These are phyloP conservation scores for Teunomyces panamensis DNA, from an alignment of 805 yeast species.

Conservation along the genomic window DNA sequence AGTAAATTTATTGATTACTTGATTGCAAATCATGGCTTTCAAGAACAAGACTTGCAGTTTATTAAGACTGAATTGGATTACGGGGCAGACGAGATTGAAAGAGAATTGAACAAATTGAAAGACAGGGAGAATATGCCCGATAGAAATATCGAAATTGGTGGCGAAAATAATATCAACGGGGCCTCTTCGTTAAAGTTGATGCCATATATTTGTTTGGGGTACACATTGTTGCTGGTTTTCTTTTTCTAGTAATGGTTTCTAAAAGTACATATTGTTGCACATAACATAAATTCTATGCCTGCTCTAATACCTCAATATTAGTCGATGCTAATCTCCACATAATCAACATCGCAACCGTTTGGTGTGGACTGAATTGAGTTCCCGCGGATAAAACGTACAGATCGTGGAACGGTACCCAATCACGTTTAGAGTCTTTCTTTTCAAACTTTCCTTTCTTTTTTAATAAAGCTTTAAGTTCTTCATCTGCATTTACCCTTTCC, in stretches of 20 bases:
- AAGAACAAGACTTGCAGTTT: conserved; percentile 23
- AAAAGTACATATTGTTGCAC: neutral
- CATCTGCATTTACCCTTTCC: conserved; percentile 31
- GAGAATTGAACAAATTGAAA: conserved; percentile 30
- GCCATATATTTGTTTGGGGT: neutral
- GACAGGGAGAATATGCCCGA: conserved; percentile 11
- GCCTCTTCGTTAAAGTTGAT: neutral
- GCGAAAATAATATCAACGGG: conserved; percentile 15
- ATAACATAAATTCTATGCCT: neutral
- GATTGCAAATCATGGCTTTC: conserved; percentile 27
- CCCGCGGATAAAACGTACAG: conserved; percentile 56
- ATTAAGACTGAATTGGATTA: conserved; percentile 29
- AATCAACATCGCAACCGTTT: conserved; percentile 63
- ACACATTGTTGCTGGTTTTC: neutral
- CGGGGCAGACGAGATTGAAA: conserved; percentile 38
- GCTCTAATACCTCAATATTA: conserved; percentile 43
- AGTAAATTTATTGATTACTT: conserved; percentile 30
- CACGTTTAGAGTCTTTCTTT: conserved; percentile 43
- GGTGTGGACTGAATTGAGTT: conserved; percentile 60
- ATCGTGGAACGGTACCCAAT: conserved; percentile 68
- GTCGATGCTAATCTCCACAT: conserved; percentile 72
- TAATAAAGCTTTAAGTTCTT: conserved; percentile 26
- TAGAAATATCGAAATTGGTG: conserved; percentile 27
- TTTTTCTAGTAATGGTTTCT: neutral
- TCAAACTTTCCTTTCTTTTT: conserved; percentile 36